Evolutionary conservation across 176 grass and related monocot species (phyloP), one percentile per base, ranked within the genome.

Genomic region (Bolboschoenus planiculmis): DNA sequence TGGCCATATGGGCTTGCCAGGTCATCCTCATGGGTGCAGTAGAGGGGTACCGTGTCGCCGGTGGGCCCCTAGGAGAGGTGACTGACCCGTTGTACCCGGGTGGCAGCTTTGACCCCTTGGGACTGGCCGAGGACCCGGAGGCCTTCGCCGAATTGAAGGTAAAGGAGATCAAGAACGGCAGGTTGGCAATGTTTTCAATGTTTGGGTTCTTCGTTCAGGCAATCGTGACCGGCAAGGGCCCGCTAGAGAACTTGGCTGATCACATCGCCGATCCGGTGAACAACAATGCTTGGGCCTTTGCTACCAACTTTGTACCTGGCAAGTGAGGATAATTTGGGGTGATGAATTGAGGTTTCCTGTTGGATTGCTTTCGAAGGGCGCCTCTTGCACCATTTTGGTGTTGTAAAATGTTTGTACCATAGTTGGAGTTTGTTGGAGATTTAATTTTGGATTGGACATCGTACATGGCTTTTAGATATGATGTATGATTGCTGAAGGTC

Each of bases 121-220:
- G 88, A 4, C 81, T 93, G 1, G 91, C 91, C 11, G 88, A 93
- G 1, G 91, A 93, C 84, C 91, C 91, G 0, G 91, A 93, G 68
- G 91, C 88, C 0, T 93, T 93, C 31, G 84, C 88, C 0, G 91
- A 93, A 68, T 85, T 93, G 15, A 93, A 93, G 88, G 91, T 93
- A 82, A 93, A 93, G 88, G 91, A 93, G 84, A 37, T 93, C 81
- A 93, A 93, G 91, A 93, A 93, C n/a, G 91, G 86, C 1, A 65
- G 91, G 10, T 83, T 90, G 35, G 91, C 91, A 54, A 90, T 93
- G 91, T 93, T 93, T 83, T 93, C 91, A 56, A 93, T 93, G 91
- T 93, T 93, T 39, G 91, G 91, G 2, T 93, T 90, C 88, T 93
- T 93, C 59, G 86, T 90, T 84, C 88, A 90, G 84, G 91, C 91